Base-by-base conservation (phyloP, 805 yeast genomes). In the Yarrowia alimentaria region DNA sequence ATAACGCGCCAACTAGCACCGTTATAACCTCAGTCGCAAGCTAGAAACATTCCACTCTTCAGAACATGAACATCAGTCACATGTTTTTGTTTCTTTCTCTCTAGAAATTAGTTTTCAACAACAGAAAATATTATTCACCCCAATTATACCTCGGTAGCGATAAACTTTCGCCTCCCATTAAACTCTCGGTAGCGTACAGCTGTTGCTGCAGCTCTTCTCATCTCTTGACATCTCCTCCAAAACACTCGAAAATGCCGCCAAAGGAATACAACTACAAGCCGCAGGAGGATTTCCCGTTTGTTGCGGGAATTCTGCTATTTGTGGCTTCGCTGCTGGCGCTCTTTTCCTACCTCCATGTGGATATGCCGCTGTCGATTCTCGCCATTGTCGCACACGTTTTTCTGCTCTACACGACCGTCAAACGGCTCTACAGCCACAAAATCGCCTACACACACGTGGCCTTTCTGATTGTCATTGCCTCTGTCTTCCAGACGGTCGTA, bases 231-330 rank as follows among this genome's bases (percentile, higher is more conserved):
- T 3, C 24, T 12, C 3, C 35, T 9, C 24, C 9, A 21, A 4
- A 19, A 14, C 14, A 6, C 9, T 13, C 14, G 16, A 32, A 20
- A 16, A 35, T 24, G 30, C 30, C 43, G 1, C 43, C 30, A 2
- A 37, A 35, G 10, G 10, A 24, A 6, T 37, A 17, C 43, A 37
- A 25, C n/a, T 37, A 37, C 43, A 24, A 24, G 16, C 43, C 43
- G 5, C 30, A 37, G 12, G 43, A 37, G 11, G 43, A 37, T 4
- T 37, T 24, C 17, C 43, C 43, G 30, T 37, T 37, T 17, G 43
- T 37, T 16, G 43, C 43, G 1, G 43, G 17, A 4, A 37, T 37
- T 7, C 29, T 37, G 5, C 8, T 25, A 12, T 7, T 37, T 6
- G 43, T 37, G n/a, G 5, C 43, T 9, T 12, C 43, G 6, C 12